phyloP scores from a whole-genome alignment of 2,329 filamentous ascomycete species.

The Alternaria gansuensis region DNA sequence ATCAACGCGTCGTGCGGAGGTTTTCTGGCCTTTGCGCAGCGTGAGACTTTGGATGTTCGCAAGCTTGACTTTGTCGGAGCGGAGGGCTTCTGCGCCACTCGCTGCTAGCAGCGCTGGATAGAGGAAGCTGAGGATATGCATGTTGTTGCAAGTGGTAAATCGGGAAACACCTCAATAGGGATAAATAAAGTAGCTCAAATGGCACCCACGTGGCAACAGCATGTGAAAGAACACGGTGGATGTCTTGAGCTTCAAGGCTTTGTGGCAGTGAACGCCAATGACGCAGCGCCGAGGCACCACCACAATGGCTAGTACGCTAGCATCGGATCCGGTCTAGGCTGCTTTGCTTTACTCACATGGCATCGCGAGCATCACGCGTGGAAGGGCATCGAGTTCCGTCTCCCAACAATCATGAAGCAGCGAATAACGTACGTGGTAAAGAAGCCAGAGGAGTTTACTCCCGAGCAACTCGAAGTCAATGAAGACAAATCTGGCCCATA shows the following conservation, averaged over 20 bases:
- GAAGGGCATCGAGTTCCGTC: background rate
- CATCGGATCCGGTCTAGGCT: constrained; percentile 3
- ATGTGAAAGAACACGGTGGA: constrained; percentile 41
- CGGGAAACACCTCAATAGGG: background rate
- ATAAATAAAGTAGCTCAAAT: background rate
- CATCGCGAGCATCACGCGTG: constrained; percentile 17
- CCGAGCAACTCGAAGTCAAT: constrained; percentile 67
- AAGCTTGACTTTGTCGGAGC: constrained; percentile 64
- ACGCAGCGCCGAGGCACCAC: constrained; percentile 13
- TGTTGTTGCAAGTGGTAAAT: constrained; percentile 22
- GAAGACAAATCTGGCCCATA: constrained; percentile 40
- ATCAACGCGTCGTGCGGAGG: constrained; percentile 77
- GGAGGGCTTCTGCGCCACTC: constrained; percentile 43
- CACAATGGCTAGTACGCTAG: constrained; percentile 1
- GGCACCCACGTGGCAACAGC: constrained; percentile 32
- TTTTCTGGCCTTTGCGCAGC: constrained; percentile 72
- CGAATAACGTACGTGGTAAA: constrained; percentile 79
- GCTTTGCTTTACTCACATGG: background rate
- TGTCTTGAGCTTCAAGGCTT: constrained; percentile 18
- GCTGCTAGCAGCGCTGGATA: constrained; percentile 46
- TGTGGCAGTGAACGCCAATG: constrained; percentile 17
- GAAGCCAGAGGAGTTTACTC: constrained; percentile 70
- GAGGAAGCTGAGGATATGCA: constrained; percentile 45
- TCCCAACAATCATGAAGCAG: constrained; percentile 66
- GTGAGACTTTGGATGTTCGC: constrained; percentile 80